Evolutionary conservation across 805 yeast species (phyloP).

Genomic region (Saturnispora dispora): DNA sequence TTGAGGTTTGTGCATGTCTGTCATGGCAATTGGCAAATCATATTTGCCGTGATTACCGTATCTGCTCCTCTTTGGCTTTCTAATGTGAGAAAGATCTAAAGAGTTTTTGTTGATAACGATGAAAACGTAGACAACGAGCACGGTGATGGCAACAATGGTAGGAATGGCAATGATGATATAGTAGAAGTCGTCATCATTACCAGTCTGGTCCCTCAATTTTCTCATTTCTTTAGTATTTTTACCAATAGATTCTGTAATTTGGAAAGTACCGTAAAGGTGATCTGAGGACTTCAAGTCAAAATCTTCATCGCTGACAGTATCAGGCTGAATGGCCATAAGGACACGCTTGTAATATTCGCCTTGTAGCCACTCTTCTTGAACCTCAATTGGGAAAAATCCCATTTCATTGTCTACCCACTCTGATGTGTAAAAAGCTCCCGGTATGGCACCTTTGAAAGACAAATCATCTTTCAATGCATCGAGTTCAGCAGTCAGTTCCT

Average conservation of each 20-base stretch:
- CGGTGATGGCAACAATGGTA: constrained; percentile 50
- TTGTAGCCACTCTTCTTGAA: constrained; percentile 56
- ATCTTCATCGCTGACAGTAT: constrained; percentile 53
- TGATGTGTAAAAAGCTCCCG: constrained; percentile 47
- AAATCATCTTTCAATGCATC: constrained; percentile 13
- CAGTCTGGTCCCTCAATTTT: constrained; percentile 29
- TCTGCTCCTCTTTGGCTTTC: constrained; percentile 29
- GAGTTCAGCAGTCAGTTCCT: constrained; percentile 12
- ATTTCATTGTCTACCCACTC: constrained; percentile 59
- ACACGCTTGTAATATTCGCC: constrained; percentile 46
- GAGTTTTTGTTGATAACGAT: constrained; percentile 46
- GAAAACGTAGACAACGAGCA: constrained; percentile 56
- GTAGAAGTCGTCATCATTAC: constrained; percentile 37
- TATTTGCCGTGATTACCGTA: constrained; percentile 27
- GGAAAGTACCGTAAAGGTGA: constrained; percentile 37
- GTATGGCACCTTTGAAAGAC: constrained; percentile 22
- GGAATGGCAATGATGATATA: constrained; percentile 64
- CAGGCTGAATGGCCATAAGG: constrained; percentile 67
- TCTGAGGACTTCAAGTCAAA: constrained; percentile 40
- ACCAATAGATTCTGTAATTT: constrained; percentile 45
- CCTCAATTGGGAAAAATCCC: constrained; percentile 57
- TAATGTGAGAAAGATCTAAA: constrained; percentile 41
- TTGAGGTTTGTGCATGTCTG: constrained; percentile 23
- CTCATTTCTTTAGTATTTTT: constrained; percentile 32
- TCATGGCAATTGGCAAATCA: constrained; percentile 21